Evolutionary conservation across 352 stramenopile species (phyloP), one percentile per base, ranked within the genome.

Genomic region (Thraustotheca clavata): DNA sequence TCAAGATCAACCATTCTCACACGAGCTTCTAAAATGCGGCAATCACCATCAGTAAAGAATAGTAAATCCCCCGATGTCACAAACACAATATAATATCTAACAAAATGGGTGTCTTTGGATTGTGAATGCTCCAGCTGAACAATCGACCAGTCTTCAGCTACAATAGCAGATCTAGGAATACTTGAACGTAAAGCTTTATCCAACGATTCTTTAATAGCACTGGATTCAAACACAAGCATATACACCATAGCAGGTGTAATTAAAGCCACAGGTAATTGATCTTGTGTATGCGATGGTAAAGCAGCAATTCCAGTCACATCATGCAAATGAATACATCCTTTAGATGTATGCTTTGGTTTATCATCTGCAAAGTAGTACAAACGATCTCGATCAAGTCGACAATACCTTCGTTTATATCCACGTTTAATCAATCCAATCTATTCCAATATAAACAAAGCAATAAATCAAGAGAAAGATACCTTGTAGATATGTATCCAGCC

Each of bases 311-410:
- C 55, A 7, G 52, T n/a, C 22, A 62, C 39, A 32, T 62, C 55
- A 29, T 27, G 26, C 3, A 62, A 41, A 12, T 22, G 24, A n/a
- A 62, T 52, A 7, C 55, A 62, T 5, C 55, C 55, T 33, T 62
- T 62, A 5, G 55, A 62, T 22, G 29, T 39, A 12, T 62, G 41
- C 14, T 43, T 47, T n/a, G 55, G 55, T 4, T 22, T 31, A 14
- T 62, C 55, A 41, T 52, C 55, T 16, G 7, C 22, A 32, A 62
- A 62, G 36, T 62, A 62, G 55, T 62, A 62, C 8, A 62, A 41
- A 14, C 39, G 41, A n/a, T 62, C 55, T 38, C 39, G n/a, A 16
- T 46, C 27, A 14, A 62, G 29, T 5, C 55, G 55, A 29, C 55
- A 52, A 27, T 32, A 62, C 9, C 55, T 38, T 20, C 55, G 34